Evolutionary conservation across 441 rosid genomes (phyloP), one percentile per base, ranked within the genome.

Genomic region (Gossypium aridum): DNA sequence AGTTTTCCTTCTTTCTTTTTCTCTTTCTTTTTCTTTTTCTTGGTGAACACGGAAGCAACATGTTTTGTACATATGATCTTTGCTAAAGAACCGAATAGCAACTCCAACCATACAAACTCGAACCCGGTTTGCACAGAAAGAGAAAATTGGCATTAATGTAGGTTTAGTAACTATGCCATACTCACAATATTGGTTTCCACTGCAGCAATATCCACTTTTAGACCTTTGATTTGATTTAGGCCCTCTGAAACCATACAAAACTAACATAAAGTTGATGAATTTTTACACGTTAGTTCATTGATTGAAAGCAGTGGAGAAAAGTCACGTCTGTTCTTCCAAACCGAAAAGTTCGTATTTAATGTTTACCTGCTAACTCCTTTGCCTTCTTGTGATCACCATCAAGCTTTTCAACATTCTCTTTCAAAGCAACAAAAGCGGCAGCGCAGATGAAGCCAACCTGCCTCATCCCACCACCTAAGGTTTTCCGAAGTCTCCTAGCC

Each of bases 391-490:
- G 99, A 80, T 95, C 98, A 25, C 70, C 83, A 3, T 86, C 87
- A 0, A 93, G 98, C 86, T 93, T 91, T 61, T 64, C 76, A 4
- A 86, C 83, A 64, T 91, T 89, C 43, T 96, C 90, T 70, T 83
- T 87, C 54, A 96, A 74, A 16, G 94, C 97, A 39, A 93, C 92
- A 39, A 95, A 76, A 51, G 94, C 96, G 7, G 97, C 95, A 1
- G 95, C 92, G 47, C 97, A 93, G 31, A 96, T 86, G 73, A 89
- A 75, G 19, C 98, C 97, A 0, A 89, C 65, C 80, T 91, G 99
- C 77, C 98, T 87, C 98, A 96, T 96, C 72, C 98, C 98, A n/a
- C 99, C 99, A 20, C 98, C 99, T 76, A 93, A 78, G 65, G 97
- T 92, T 80, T 96, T 96, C 83, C 97, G 80, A 34, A 96, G 83